Base-by-base conservation (phyloP, 2,329 filamentous ascomycete genomes). In the Sporothrix dimorphospora region DNA sequence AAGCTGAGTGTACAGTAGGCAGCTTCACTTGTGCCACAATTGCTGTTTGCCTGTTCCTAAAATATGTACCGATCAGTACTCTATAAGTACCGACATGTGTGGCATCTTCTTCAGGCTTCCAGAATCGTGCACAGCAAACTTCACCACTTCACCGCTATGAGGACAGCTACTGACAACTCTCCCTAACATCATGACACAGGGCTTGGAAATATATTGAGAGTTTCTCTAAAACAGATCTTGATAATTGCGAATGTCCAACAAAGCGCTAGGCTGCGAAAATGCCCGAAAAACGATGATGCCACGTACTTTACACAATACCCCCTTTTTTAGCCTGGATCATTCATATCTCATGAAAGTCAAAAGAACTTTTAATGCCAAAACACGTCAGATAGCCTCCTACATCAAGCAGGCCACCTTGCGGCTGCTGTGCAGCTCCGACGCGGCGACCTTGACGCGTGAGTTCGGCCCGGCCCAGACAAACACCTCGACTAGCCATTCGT, bases 401-500 rank as follows among this genome's bases (percentile, higher is more conserved):
- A 93, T 92, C 77, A 92, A 80, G 78, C 91, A 93, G 0, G 90
- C 91, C 74, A 91, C 87, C 79, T 90, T 89, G 71, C 88, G 86
- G 79, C 90, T 92, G 77, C 88, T 92, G 77, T 91, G 91, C 76
- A 93, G 79, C 69, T 91, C 90, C 61, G 89, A 91, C 65, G 85
- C 84, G 5, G 85, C 90, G 21, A 94, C 83, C 81, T 91, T 91
- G 81, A 93, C 85, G 71, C 90, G 84, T 75, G 85, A 83, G 51
- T 85, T 84, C n/a, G 86, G 86, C 0, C 87, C 87, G 67, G 88
- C 81, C 84, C 88, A 90, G 24, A 86, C 87, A 80, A 91, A 98
- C 12, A 92, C 93, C 81, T 98, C 96, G 1, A 98, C 91, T 73
- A 96, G 86, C 96, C 96, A 99, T 81, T 99, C 96, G 80, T 99